A percentile compares a stretch with the other conserved stretches of the same genome.
Evolutionary conservation across 2,329 filamentous ascomycete species (phyloP).

Genomic region (Cadophora gregata): DNA sequence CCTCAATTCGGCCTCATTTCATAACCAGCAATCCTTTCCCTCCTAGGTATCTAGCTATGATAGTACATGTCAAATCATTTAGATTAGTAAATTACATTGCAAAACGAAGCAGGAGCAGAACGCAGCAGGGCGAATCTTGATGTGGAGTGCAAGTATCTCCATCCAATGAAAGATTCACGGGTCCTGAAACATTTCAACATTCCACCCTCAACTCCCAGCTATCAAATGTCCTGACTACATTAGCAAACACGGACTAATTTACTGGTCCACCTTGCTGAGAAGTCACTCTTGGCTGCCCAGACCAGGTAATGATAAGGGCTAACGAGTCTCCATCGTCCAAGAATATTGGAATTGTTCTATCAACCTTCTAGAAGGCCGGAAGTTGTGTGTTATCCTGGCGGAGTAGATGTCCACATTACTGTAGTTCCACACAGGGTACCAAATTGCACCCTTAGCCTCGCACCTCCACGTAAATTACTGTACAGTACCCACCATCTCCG

Average conservation of each 20-base stretch:
- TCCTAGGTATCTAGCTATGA: no score
- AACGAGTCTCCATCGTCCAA: background rate
- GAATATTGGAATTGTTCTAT: slow-evolving; percentile 6
- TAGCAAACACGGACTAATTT: background rate
- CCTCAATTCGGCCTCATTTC: background rate
- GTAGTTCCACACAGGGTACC: background rate
- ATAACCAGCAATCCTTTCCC: background rate
- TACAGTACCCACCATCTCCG: background rate
- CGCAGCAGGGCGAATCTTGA: background rate
- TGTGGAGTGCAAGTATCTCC: background rate
- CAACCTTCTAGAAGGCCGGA: slow-evolving; percentile 1
- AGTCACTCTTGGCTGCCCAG: background rate
- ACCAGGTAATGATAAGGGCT: background rate
- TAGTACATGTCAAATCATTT: no score
- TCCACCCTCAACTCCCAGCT: background rate
- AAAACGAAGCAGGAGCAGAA: background rate
- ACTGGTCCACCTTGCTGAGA: background rate
- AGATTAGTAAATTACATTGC: no score
- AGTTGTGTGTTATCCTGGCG: background rate
- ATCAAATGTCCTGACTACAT: background rate
- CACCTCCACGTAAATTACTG: background rate
- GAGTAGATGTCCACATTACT: background rate
- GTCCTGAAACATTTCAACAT: background rate
- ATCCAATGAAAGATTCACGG: background rate
- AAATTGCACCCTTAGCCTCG: background rate